Conservation (phyloP, 108 stramenopile species). For the Pseudonitzschia pungens region DNA sequence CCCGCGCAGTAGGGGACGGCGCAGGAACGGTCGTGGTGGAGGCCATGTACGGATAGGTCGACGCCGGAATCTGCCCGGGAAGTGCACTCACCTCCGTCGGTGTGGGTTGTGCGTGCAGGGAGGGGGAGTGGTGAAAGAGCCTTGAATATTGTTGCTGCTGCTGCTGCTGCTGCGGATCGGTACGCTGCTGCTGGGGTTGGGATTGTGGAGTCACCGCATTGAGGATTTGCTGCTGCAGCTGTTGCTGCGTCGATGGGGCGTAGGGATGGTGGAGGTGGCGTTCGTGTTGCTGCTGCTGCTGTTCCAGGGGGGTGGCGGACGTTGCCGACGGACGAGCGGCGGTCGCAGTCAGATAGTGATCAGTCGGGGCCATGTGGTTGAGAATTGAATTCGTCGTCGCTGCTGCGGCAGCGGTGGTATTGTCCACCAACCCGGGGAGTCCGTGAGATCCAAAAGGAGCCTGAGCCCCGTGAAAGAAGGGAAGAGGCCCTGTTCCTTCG, state of each 20-base stretch:
- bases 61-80: too few relatives aligned
- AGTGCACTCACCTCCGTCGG: too few relatives aligned
- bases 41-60: too few relatives aligned
- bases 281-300: not conserved
- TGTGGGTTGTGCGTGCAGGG: too few relatives aligned
- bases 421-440: not conserved
- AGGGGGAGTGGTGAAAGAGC: too few relatives aligned
- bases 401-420: not conserved
- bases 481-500: not conserved
- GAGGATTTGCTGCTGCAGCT: not conserved
- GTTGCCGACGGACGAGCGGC: not conserved
- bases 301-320: not conserved
- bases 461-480: not conserved
- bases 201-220: not conserved
- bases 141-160: not conserved
- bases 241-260: not conserved
- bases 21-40: too few relatives aligned
- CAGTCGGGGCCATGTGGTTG: not conserved
- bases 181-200: not conserved
- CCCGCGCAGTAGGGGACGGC: too few relatives aligned
- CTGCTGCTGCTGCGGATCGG: not conserved
- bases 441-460: not conserved
- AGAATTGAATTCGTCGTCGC: not conserved
- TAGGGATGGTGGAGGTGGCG: not conserved
- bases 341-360: constrained; percentile 13